Evolutionary conservation across 768 basidiomycete genomes (phyloP).

Genomic region (Psilocybe azurescens): DNA sequence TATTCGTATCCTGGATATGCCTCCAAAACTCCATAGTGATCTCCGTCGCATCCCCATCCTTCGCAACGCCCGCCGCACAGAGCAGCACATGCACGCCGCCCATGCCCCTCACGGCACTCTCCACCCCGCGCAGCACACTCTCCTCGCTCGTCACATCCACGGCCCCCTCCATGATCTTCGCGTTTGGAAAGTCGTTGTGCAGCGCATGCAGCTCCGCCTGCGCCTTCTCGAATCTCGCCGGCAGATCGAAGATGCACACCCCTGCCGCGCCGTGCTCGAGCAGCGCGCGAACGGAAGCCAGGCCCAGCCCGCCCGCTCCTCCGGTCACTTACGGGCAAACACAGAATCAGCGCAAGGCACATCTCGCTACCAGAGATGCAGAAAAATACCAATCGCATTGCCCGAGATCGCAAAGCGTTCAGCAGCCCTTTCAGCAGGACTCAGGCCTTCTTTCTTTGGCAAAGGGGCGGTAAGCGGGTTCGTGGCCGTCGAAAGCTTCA

Average conservation of each 20-base stretch:
- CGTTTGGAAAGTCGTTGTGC: constrained; percentile 34
- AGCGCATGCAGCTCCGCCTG: constrained; percentile 22
- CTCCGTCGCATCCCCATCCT: constrained; percentile 36
- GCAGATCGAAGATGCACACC: constrained; percentile 36
- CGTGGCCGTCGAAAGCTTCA: constrained; percentile 20
- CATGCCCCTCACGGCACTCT: constrained; percentile 29
- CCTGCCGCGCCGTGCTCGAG: constrained; percentile 49
- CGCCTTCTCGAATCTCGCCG: constrained; percentile 17
- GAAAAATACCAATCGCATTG: constrained; percentile 43
- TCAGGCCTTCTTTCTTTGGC: constrained; percentile 3
- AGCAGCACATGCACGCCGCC: constrained; percentile 42
- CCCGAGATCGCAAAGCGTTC: constrained; percentile 43
- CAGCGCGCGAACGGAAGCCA: constrained; percentile 42
- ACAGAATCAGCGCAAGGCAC: no score
- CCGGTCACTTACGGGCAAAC: constrained; percentile 41
- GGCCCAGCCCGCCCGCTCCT: constrained; percentile 44
- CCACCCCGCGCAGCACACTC: constrained; percentile 29
- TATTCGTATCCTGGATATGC: constrained; percentile 44
- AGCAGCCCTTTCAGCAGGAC: constrained; percentile 28
- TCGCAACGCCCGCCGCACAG: constrained; percentile 50
- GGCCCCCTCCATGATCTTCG: constrained; percentile 34
- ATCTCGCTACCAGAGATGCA: not conserved
- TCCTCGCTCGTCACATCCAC: constrained; percentile 44
- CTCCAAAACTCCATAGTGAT: constrained; percentile 38
- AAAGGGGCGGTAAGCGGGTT: constrained; percentile 23